A percentile compares a stretch with the other conserved stretches of the same genome.
These are phyloP conservation scores for Fusarium brevicatenulatum DNA, from an alignment of 2,329 filamentous ascomycete species.

Conservation along the genomic window DNA sequence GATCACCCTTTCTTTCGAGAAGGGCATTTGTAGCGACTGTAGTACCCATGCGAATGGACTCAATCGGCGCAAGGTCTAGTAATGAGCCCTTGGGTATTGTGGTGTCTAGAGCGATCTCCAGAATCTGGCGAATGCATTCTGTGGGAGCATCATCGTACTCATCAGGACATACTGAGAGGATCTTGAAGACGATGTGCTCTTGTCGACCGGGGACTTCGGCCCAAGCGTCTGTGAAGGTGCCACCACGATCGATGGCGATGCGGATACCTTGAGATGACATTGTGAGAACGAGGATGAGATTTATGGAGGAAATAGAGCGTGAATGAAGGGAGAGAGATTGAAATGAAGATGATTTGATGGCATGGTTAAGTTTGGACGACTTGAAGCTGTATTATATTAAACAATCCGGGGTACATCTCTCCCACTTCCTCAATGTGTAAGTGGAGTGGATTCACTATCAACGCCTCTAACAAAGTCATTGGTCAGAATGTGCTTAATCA, in stretches of 20 bases:
- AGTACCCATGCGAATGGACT: conserved; percentile 83
- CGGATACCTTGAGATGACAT: conserved; percentile 41
- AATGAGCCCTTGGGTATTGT: conserved; percentile 48
- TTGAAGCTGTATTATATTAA: conserved; percentile 32
- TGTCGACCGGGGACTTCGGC: conserved; percentile 34
- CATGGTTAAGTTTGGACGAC: conserved; percentile 1
- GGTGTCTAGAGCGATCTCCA: conserved; percentile 48
- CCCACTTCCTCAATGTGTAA: neutral
- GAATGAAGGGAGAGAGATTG: neutral
- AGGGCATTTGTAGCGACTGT: conserved; percentile 82
- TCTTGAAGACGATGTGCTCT: conserved; percentile 42
- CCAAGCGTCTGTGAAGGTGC: conserved; percentile 45
- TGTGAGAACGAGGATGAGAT: neutral
- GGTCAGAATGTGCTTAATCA: conserved; percentile 8
- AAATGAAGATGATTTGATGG: neutral
- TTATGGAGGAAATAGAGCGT: neutral
- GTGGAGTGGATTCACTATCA: conserved; percentile 5
- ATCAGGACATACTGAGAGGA: conserved; percentile 66
- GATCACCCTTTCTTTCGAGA: conserved; percentile 78
- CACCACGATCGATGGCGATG: conserved; percentile 45
- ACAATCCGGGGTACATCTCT: neutral
- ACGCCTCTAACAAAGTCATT: neutral
- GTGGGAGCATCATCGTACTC: conserved; percentile 80
- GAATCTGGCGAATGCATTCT: conserved; percentile 71
- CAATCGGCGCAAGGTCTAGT: conserved; percentile 53